Evolutionary conservation across 2,329 filamentous ascomycete species (phyloP).

Genomic region (Diplodia scrobiculata): DNA sequence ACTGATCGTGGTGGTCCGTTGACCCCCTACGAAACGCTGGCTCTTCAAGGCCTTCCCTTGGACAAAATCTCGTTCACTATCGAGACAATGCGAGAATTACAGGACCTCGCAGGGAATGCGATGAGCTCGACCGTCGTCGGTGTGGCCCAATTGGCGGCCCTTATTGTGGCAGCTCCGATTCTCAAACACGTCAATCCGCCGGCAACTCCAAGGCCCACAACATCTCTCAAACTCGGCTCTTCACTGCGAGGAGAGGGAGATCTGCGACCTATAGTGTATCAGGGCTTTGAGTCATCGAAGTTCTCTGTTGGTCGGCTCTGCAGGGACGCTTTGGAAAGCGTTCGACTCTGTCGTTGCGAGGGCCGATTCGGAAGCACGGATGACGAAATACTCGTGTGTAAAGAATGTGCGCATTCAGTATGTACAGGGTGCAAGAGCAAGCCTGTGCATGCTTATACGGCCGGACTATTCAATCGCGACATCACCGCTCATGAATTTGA

Average conservation of each 20-base stretch:
- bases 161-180: slow-evolving; percentile 49
- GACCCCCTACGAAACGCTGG: slow-evolving; percentile 63
- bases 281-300: not conserved
- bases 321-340: slow-evolving; percentile 43
- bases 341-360: slow-evolving; percentile 62
- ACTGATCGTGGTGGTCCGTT: slow-evolving; percentile 63
- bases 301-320: slow-evolving; percentile 1
- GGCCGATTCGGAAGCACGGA: slow-evolving; percentile 46
- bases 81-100: slow-evolving; percentile 61
- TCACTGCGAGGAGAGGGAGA: not conserved
- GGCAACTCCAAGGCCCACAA: not conserved
- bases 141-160: slow-evolving; percentile 60
- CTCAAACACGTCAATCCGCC: not conserved
- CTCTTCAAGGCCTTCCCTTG: slow-evolving; percentile 69
- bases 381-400: slow-evolving; percentile 52
- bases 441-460: slow-evolving; percentile 53
- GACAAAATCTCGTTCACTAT: slow-evolving; percentile 64
- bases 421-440: slow-evolving; percentile 59
- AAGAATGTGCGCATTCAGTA: slow-evolving; percentile 57
- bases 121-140: slow-evolving; percentile 76
- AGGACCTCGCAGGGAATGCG: slow-evolving; percentile 75
- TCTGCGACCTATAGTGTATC: not conserved
- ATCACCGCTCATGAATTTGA: slow-evolving; percentile 51
- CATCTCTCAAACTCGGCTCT: not conserved
- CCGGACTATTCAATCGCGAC: not conserved